These are phyloP conservation scores for Chalciporus sp. DNA, from an alignment of 1,284 basidiomycete species.

Conservation along the genomic window DNA sequence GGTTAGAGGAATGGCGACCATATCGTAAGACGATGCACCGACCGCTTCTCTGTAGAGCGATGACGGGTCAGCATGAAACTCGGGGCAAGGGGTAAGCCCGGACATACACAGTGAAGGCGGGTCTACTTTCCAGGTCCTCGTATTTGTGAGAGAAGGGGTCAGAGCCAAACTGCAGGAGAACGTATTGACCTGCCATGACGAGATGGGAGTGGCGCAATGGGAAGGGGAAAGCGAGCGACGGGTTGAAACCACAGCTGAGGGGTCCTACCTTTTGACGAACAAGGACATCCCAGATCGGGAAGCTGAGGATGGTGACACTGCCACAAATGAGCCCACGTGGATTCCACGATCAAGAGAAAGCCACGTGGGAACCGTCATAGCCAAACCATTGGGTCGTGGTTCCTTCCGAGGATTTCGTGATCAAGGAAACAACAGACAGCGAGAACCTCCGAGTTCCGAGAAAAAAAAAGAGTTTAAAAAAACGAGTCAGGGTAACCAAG, in stretches of 20 bases:
- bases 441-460: constrained; percentile 10
- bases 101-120: constrained; percentile 69
- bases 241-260: constrained; percentile 9
- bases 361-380: constrained; percentile 27
- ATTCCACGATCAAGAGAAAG: constrained; percentile 12
- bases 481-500: background rate
- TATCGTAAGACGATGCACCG: background rate
- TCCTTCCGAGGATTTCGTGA: constrained; percentile 10
- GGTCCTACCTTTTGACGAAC: constrained; percentile 36
- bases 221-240: constrained; percentile 23
- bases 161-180: constrained; percentile 63
- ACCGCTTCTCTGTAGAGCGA: constrained; percentile 18
- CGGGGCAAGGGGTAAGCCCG: background rate
- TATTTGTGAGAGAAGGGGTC: constrained; percentile 63
- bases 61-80: constrained; percentile 10
- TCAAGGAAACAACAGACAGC: background rate
- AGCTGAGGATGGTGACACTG: constrained; percentile 31
- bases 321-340: constrained; percentile 37
- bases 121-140: constrained; percentile 60
- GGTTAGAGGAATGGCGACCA: background rate
- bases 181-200: constrained; percentile 43
- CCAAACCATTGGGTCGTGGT: background rate
- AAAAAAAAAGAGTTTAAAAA: constrained; percentile 8
- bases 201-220: constrained; percentile 22
- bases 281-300: constrained; percentile 35